Base-by-base conservation (phyloP, 2,329 filamentous ascomycete species). In the Sporothrix protearum region DNA sequence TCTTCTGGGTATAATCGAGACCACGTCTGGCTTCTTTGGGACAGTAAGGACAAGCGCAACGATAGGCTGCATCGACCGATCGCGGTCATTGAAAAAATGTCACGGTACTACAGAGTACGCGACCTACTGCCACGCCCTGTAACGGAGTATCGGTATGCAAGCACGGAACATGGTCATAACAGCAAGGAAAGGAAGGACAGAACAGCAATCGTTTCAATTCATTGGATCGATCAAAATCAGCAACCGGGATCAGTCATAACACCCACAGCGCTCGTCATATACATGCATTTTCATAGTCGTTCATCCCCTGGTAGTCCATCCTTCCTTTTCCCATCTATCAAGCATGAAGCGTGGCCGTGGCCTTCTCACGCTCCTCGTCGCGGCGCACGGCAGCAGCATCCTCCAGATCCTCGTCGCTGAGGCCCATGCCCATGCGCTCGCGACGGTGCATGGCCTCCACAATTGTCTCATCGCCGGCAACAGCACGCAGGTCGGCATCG, bases 401-500 rank as follows among this genome's bases (percentile, higher is more conserved):
- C 70, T 75, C 72, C 12, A 76, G 53, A 45, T 76, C 76, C 49
- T 76, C 74, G 14, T 73, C 71, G 47, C 68, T 73, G 19, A 71
- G 69, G 36, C 71, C 73, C 72, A 73, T 74, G 51, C 74, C 73
- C 75, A 74, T 71, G 69, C 68, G 73, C 72, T 76, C 74, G 49
- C 75, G 74, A 12, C 66, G 71, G 42, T 71, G 74, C 16, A 76
- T 69, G 16, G 75, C 76, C 63, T 76, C 71, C 28, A 72, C 74
- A 47, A 82, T 76, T 22, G 75, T 78, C 42, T 81, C 79, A 33
- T 80, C 80, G 5, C 83, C 84, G 2, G 82, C 83, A 9, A 82
- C 83, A 69, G 83, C 84, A 28, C 81, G 80, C 2, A 83, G 80
- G 61, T 87, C 84, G 57, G 80, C 79, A 71, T 86, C 85, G 66